A percentile compares a stretch with the other conserved stretches of the same genome.
Conservation (phyloP, 768 basidiomycete species). For the Mycena olivaceomarginata region DNA sequence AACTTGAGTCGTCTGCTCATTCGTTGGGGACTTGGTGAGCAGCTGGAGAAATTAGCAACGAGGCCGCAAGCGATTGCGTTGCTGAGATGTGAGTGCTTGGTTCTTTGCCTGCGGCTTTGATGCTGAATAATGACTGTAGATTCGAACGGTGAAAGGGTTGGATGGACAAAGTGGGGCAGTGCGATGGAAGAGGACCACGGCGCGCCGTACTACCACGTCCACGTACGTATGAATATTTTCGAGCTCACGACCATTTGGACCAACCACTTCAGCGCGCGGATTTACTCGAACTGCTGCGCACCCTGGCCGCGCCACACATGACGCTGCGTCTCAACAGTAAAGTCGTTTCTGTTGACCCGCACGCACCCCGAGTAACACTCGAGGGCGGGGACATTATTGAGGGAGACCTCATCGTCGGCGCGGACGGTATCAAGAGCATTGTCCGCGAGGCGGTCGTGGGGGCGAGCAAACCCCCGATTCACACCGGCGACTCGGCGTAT, state of each 20-base stretch:
- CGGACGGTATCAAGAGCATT: slow-evolving; percentile 70
- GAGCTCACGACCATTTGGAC: slow-evolving; percentile 32
- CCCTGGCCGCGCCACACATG: slow-evolving; percentile 59
- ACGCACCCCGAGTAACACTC: slow-evolving; percentile 58
- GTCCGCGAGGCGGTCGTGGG: slow-evolving; percentile 71
- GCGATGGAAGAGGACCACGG: slow-evolving; percentile 53
- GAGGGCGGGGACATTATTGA: slow-evolving; percentile 63
- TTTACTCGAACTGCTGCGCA: slow-evolving; percentile 61
- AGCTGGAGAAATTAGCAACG: slow-evolving; percentile 60
- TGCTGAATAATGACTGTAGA: slow-evolving; percentile 43
- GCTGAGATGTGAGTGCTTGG: slow-evolving; percentile 60
- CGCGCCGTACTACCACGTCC: slow-evolving; percentile 58
- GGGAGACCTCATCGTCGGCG: slow-evolving; percentile 68
- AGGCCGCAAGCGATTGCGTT: slow-evolving; percentile 62
- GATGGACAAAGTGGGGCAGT: slow-evolving; percentile 52
- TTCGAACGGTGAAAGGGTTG: slow-evolving; percentile 53
- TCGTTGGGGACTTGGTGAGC: slow-evolving; percentile 69
- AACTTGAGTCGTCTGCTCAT: slow-evolving; percentile 68
- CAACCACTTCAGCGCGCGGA: slow-evolving; percentile 65
- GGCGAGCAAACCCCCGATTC: slow-evolving; percentile 61
- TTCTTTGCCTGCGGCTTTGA: background rate
- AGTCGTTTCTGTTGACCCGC: slow-evolving; percentile 54
- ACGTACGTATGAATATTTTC: slow-evolving; percentile 49
- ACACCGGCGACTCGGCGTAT: slow-evolving; percentile 81
- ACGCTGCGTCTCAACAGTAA: slow-evolving; percentile 59